These are phyloP conservation scores for Capniomyces stellatus DNA, from an alignment of 371 early-diverging fungal genomes.

Conservation along the genomic window DNA sequence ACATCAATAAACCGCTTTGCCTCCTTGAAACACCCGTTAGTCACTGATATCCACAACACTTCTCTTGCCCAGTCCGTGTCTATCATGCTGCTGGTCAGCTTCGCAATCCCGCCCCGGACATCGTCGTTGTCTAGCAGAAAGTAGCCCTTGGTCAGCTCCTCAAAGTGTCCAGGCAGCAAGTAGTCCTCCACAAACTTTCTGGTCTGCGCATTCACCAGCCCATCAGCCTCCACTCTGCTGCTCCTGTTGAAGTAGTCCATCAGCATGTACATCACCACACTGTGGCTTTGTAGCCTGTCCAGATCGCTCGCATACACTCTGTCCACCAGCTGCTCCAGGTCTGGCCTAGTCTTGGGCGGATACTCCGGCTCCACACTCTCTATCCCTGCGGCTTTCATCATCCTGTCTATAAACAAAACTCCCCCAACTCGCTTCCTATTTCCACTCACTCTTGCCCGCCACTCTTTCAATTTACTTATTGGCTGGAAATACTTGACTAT, in stretches of 20 bases:
- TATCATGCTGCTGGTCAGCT: constrained; percentile 17
- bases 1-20: constrained; percentile 15
- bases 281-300: constrained; percentile 18
- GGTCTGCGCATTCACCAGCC: constrained; percentile 4
- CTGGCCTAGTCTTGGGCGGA: constrained; percentile 14
- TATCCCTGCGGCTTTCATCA: constrained; percentile 9
- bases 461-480: not conserved
- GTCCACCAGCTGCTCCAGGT: constrained; percentile 6
- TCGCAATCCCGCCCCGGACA: constrained; percentile 4
- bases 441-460: not conserved
- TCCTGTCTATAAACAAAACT: constrained; percentile 23
- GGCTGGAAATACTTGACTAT: not conserved
- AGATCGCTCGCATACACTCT: constrained; percentile 10
- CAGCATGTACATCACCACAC: constrained; percentile 16
- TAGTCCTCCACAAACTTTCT: constrained; percentile 7
- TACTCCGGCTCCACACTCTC: constrained; percentile 3
- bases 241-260: constrained; percentile 14
- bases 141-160: constrained; percentile 20
- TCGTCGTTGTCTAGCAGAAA: constrained; percentile 23
- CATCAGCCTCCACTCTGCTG: constrained; percentile 2
- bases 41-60: constrained; percentile 12
- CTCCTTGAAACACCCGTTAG: constrained; percentile 4
- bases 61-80: constrained; percentile 24
- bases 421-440: constrained; percentile 15
- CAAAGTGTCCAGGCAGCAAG: constrained; percentile 19